These are phyloP conservation scores for Coemansia sp. DNA, from an alignment of 192 early-diverging fungal genomes.

Conservation along the genomic window DNA sequence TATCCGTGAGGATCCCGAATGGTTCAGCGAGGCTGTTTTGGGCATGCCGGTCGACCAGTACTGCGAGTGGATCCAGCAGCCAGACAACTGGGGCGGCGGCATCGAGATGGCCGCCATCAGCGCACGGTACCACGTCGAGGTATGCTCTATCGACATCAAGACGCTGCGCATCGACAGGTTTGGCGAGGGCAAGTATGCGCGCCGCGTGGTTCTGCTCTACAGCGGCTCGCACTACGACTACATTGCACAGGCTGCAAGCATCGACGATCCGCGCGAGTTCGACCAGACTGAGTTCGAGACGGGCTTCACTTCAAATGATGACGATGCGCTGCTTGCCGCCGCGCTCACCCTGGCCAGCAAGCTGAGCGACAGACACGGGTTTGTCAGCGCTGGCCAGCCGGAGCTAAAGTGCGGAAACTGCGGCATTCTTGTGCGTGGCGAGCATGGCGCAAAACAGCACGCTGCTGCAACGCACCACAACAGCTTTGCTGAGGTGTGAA, in stretches of 20 bases:
- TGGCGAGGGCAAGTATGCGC: constrained; percentile 55
- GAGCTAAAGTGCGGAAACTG: constrained; percentile 23
- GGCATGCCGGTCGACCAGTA: constrained; percentile 56
- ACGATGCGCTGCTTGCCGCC: constrained; percentile 11
- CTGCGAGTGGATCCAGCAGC: constrained; percentile 57
- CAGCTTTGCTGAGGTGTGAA: constrained; percentile 8
- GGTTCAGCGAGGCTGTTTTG: constrained; percentile 59
- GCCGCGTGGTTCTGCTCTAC: constrained; percentile 56
- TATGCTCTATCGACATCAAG: constrained; percentile 63
- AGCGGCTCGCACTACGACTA: constrained; percentile 75
- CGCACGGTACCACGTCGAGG: constrained; percentile 56
- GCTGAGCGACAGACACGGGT: not conserved
- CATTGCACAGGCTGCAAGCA: constrained; percentile 50
- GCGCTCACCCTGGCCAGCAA: constrained; percentile 29
- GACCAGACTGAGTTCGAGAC: constrained; percentile 62
- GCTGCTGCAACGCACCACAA: constrained; percentile 5
- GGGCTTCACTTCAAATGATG: constrained; percentile 5
- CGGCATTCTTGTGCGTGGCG: constrained; percentile 9
- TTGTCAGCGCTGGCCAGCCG: not conserved
- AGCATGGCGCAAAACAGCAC: constrained; percentile 15
- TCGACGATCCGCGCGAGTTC: constrained; percentile 52
- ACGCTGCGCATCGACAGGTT: constrained; percentile 61
- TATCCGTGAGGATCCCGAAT: constrained; percentile 49
- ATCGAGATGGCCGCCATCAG: constrained; percentile 60
- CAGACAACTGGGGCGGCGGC: constrained; percentile 64